Percentiles rank a stretch among this genome's conserved stretches.
Evolutionary conservation across 225 moss, liverwort and hornwort genomes (phyloP).

Genomic region (Pleurozium schreberi): DNA sequence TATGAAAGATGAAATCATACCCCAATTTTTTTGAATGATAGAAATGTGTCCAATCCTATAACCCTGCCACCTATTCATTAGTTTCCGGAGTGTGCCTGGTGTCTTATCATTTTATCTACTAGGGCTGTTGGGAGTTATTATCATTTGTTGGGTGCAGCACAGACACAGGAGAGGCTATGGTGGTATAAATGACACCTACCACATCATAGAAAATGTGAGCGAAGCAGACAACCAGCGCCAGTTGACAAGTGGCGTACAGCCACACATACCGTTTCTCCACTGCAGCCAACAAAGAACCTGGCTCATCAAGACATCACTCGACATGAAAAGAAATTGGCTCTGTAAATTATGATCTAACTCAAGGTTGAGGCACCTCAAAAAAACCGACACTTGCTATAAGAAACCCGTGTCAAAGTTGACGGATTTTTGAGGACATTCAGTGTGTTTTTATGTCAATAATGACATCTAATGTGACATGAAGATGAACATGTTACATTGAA

Average conservation of each 20-base stretch:
- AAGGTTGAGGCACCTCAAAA: neutral
- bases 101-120: too few species aligned
- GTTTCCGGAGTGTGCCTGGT: too few species aligned
- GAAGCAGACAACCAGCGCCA: slow-evolving; percentile 23
- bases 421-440: too few species aligned
- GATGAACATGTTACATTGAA: too few species aligned
- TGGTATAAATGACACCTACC: neutral
- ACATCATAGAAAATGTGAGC: slow-evolving; percentile 31
- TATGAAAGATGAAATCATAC: too few species aligned
- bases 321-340: neutral
- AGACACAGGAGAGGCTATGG: too few species aligned
- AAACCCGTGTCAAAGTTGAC: too few species aligned
- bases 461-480: too few species aligned
- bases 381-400: too few species aligned
- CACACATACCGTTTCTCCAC: slow-evolving; percentile 26
- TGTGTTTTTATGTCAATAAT: too few species aligned
- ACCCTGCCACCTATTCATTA: neutral
- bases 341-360: neutral
- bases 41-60: neutral
- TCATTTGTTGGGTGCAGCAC: neutral
- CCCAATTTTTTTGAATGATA: neutral
- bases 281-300: neutral
- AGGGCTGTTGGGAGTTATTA: neutral
- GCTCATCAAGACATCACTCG: neutral
- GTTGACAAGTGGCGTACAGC: slow-evolving; percentile 32